phyloP scores from a whole-genome alignment of 192 early-diverging fungal genomes.

The Linnemannia zychae region DNA sequence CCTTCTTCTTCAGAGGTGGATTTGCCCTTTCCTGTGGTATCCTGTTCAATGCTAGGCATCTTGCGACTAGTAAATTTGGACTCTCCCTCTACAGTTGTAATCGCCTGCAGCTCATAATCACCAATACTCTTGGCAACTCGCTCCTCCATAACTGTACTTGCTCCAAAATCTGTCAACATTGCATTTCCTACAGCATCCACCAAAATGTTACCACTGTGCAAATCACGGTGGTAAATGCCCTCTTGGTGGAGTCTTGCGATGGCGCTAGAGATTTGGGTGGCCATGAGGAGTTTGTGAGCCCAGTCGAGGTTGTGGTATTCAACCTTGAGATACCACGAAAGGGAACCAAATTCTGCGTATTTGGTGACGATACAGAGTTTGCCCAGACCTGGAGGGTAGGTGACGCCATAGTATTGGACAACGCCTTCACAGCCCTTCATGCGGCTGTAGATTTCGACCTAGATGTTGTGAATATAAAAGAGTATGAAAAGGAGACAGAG shows the following conservation, averaged over 20 bases:
- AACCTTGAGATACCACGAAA: conserved; percentile 48
- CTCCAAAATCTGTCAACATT: conserved; percentile 52
- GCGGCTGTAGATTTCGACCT: conserved; percentile 48
- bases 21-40: not conserved
- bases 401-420: conserved; percentile 46
- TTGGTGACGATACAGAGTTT: conserved; percentile 53
- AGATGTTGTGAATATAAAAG: not conserved
- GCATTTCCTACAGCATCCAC: conserved; percentile 42
- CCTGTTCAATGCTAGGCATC: conserved; percentile 6
- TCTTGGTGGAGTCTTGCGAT: conserved; percentile 47
- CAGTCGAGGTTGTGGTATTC: conserved; percentile 45
- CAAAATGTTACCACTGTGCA: conserved; percentile 54
- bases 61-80: conserved; percentile 35
- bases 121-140: conserved; percentile 24
- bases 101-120: conserved; percentile 18
- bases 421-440: conserved; percentile 40
- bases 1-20: conserved; percentile 5
- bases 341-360: conserved; percentile 51
- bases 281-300: conserved; percentile 40
- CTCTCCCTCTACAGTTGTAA: conserved; percentile 22
- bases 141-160: conserved; percentile 42
- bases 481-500: not conserved
- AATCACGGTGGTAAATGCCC: conserved; percentile 52
- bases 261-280: conserved; percentile 39
- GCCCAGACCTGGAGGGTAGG: conserved; percentile 48